Base-by-base conservation (phyloP, 2,329 filamentous ascomycete species). In the Aspergillus phoenicis region DNA sequence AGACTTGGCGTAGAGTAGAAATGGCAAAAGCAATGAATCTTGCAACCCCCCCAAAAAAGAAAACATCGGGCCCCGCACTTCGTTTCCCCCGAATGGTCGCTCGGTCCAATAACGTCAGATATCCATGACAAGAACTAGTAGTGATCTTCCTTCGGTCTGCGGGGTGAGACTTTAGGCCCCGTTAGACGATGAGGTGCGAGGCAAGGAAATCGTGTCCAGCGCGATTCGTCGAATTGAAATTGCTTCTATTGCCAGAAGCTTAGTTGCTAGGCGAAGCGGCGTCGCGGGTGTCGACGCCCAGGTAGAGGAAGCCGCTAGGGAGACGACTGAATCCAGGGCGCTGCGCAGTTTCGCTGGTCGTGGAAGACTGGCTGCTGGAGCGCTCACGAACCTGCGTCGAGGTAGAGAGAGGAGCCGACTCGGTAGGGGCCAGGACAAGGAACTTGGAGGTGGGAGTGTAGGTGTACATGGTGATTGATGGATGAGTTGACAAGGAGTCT, bases 381-480 rank as follows among this genome's bases (percentile, higher is more conserved):
- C 71, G 71, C 61, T 64, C 62, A 52, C 60, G 61, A 52, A 24
- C 60, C n/a, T 47, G 53, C 5, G 41, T 30, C 8, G 53, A 26
- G n/a, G 24, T 62, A 55, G 66, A 60, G 59, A 69, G 64, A 22
- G 71, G 71, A 51, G 68, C 70, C 39, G 62, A 70, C 59, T 73
- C 67, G 33, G 63, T 70, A 41, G 71, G 71, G 41, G 71, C 71
- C 62, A 73, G 57, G 52, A 74, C 66, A 61, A 74, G 68, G 65
- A 73, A 74, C 55, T 69, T 68, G 64, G 62, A 57, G 60, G 69
- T 64, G 59, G 72, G 66, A 54, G 71, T 70, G 53, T 65, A 48
- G 62, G 70, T 65, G 63, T 68, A 70, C 72, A 74, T 74, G 59
- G 62, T 73, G 65, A 48, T 36, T n/a, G 43, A 28, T 28, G 47